Evolutionary conservation across 805 yeast species (phyloP), one percentile per base, ranked within the genome.

Genomic region (Blastobotrys mokoenaii): DNA sequence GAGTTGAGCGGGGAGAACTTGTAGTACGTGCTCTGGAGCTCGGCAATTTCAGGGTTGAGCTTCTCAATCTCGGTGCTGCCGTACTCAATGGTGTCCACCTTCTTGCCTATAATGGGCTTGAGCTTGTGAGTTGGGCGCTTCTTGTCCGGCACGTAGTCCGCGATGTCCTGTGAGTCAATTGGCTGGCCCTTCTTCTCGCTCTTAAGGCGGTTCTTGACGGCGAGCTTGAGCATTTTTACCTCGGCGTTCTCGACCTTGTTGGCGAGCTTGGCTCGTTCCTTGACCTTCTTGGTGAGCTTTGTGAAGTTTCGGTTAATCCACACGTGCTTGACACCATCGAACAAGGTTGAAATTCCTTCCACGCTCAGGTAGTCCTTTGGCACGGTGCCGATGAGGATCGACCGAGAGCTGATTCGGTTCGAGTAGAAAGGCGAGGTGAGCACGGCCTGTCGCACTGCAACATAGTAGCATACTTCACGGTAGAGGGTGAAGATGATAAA

Each of bases 71-170:
- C 73, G 51, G 79, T 79, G 43, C 77, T 72, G 50, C 83, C 79
- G 59, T 87, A 83, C 43, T 81, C 76, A 58, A 90, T 75, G 30
- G 96, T 83, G 56, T 82, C 82, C 46, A 89, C 96, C 67, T 89
- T 89, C 65, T 84, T 66, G 48, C 96, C 95, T 54, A 82, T 71
- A 47, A 84, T 64, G 46, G 78, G 79, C 46, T 77, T 77, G 56
- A 87, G 72, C 51, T 77, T 77, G 65, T 86, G 90, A 30, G 85
- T 81, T 40, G 97, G 97, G 55, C 90, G 76, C 69, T 87, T 88
- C 65, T 83, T 82, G 41, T 66, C 69, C 3, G 76, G 73, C 50
- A 87, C 77, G 62, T 84, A 87, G 8, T 45, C 50, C 12, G 44
- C 40, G 35, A 51, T 47, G 9, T 58, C 51, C 27, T 53, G 56